A percentile compares a stretch with the other conserved stretches of the same genome.
These are phyloP conservation scores for Xylaria flabelliformis DNA, from an alignment of 495 filamentous ascomycete genomes.

Conservation along the genomic window DNA sequence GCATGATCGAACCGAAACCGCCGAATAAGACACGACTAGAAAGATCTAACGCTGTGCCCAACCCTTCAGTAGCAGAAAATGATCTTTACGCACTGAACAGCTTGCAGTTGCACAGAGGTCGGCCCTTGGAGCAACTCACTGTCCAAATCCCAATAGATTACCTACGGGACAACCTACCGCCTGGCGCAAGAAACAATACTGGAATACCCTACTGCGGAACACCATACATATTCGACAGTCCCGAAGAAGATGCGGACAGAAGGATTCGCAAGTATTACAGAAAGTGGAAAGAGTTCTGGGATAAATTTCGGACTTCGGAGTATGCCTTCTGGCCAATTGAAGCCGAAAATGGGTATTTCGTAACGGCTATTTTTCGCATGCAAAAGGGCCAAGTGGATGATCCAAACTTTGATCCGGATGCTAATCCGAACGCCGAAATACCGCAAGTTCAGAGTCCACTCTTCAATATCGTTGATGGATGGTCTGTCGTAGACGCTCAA, in stretches of 20 bases:
- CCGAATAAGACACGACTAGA: not conserved
- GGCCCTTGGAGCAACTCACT: not conserved
- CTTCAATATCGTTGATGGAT: not conserved
- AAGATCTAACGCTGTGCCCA: not conserved
- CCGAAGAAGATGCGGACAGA: not conserved
- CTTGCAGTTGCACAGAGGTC: not conserved
- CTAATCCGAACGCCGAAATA: not conserved
- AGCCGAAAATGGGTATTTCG: slow-evolving; percentile 5
- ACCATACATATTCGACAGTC: slow-evolving; percentile 8
- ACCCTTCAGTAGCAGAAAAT: not conserved
- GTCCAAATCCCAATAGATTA: slow-evolving; percentile 12
- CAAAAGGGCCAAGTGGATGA: not conserved
- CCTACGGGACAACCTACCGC: not conserved
- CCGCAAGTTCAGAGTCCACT: not conserved
- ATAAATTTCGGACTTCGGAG: not conserved
- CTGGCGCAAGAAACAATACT: not conserved
- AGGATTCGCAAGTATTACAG: slow-evolving; percentile 1
- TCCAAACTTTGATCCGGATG: not conserved
- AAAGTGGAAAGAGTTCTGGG: not conserved
- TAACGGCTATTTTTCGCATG: slow-evolving; percentile 23
- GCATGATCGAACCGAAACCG: slow-evolving; percentile 16
- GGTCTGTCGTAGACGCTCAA: slow-evolving; percentile 22
- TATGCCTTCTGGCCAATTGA: slow-evolving; percentile 23
- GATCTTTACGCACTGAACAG: slow-evolving; percentile 12
- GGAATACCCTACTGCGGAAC: not conserved